Evolutionary conservation across 2,329 filamentous ascomycete genomes (phyloP).

Genomic region (Sarocladium strictum): DNA sequence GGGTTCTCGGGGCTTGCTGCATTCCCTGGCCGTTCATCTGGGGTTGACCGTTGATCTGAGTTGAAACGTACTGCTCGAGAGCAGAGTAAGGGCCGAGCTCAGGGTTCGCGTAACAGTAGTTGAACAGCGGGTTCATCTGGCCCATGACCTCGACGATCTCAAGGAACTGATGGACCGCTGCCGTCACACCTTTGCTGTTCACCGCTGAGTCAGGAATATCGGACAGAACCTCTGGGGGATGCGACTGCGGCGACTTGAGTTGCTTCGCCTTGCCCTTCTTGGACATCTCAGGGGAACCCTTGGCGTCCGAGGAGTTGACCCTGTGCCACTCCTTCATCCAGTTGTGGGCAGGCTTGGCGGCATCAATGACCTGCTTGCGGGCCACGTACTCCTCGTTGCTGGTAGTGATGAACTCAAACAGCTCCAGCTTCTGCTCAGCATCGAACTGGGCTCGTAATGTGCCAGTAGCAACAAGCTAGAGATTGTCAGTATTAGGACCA

Average conservation of each 20-base stretch:
- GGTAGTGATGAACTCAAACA: constrained; percentile 73
- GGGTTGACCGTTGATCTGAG: constrained; percentile 34
- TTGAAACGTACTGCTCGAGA: constrained; percentile 53
- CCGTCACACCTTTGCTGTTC: constrained; percentile 54
- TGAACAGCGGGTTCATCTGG: constrained; percentile 60
- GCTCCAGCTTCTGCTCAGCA: constrained; percentile 70
- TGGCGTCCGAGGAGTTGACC: constrained; percentile 50
- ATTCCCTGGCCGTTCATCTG: constrained; percentile 44
- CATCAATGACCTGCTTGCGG: constrained; percentile 56
- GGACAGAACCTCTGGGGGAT: constrained; percentile 51
- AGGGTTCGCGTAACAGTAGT: constrained; percentile 49
- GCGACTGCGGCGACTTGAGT: constrained; percentile 52
- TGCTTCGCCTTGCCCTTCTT: constrained; percentile 57
- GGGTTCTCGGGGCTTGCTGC: constrained; percentile 45
- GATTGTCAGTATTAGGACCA: constrained; percentile 20
- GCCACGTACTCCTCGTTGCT: constrained; percentile 81
- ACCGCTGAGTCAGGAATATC: constrained; percentile 54
- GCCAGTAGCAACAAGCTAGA: constrained; percentile 69
- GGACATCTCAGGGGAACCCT: constrained; percentile 59
- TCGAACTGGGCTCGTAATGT: constrained; percentile 76
- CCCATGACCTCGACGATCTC: constrained; percentile 64
- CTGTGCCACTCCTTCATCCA: constrained; percentile 63
- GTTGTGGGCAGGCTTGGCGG: constrained; percentile 54
- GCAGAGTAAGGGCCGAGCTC: constrained; percentile 50
- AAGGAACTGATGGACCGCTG: constrained; percentile 57